These are phyloP conservation scores for Pythium biforme DNA, from an alignment of 352 stramenopile genomes.

Conservation along the genomic window DNA sequence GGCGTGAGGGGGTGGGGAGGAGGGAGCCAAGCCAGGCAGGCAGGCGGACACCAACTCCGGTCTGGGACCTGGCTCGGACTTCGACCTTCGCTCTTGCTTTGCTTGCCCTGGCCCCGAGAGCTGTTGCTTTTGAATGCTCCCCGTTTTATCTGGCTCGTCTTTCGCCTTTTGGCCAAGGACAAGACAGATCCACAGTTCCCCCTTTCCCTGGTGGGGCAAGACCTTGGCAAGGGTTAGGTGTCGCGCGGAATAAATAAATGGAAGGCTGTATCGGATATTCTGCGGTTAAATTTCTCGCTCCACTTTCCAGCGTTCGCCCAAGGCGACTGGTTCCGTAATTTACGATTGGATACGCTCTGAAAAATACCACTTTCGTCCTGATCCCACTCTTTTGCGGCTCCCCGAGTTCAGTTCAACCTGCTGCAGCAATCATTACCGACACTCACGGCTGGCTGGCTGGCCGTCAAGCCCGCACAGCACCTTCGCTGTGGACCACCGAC, in stretches of 20 bases:
- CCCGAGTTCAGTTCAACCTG: slow-evolving; percentile 29
- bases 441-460: slow-evolving; percentile 13
- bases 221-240: slow-evolving; percentile 19
- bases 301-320: background rate
- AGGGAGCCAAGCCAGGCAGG: too few relatives aligned
- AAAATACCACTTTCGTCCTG: slow-evolving; percentile 20
- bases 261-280: slow-evolving; percentile 26
- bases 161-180: slow-evolving; percentile 10
- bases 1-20: background rate
- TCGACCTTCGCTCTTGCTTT: slow-evolving; percentile 17
- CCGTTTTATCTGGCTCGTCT: slow-evolving; percentile 11
- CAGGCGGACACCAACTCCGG: slow-evolving; percentile 12
- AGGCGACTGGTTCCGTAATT: too few relatives aligned
- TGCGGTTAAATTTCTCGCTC: slow-evolving; percentile 10
- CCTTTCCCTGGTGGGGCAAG: slow-evolving; percentile 14
- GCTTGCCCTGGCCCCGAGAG: slow-evolving; percentile 9
- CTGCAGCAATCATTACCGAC: slow-evolving; percentile 21
- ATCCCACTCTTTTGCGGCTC: slow-evolving; percentile 20
- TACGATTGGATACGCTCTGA: slow-evolving; percentile 13
- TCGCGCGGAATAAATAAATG: slow-evolving; percentile 14
- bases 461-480: background rate
- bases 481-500: slow-evolving; percentile 31
- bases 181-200: slow-evolving; percentile 21
- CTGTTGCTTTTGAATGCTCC: slow-evolving; percentile 13
- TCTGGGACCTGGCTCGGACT: slow-evolving; percentile 25